These are phyloP conservation scores for Aspergillus neoniger DNA, from an alignment of 2,329 filamentous ascomycete species.

Conservation along the genomic window DNA sequence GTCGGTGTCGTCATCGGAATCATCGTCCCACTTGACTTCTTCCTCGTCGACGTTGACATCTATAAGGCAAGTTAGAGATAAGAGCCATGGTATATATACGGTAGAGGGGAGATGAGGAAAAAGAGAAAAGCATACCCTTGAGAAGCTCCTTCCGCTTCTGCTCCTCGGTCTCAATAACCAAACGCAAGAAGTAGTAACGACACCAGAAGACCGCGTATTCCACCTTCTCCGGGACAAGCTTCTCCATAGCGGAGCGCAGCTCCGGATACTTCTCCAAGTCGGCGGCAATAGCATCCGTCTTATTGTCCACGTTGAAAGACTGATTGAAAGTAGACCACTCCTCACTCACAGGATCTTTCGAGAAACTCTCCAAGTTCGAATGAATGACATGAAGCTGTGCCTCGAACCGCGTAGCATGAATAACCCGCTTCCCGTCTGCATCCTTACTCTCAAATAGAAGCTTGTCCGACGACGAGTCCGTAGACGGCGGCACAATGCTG, in stretches of 20 bases:
- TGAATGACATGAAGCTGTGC: slow-evolving; percentile 96
- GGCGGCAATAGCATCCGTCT: slow-evolving; percentile 77
- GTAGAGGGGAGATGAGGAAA: slow-evolving; percentile 13
- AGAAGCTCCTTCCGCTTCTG: slow-evolving; percentile 83
- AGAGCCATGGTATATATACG: background rate
- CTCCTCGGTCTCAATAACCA: slow-evolving; percentile 92
- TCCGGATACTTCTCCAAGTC: slow-evolving; percentile 87
- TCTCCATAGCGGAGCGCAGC: slow-evolving; percentile 87
- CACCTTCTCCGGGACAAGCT: slow-evolving; percentile 89
- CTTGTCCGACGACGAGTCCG: slow-evolving; percentile 55
- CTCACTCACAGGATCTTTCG: slow-evolving; percentile 72
- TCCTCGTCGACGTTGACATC: slow-evolving; percentile 63
- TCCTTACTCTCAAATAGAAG: slow-evolving; percentile 95
- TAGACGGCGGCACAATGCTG: slow-evolving; percentile 73
- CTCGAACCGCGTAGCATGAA: slow-evolving; percentile 91
- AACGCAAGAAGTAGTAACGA: slow-evolving; percentile 90
- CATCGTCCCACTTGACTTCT: slow-evolving; percentile 69
- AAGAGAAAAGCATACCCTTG: slow-evolving; percentile 65
- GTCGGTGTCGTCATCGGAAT: slow-evolving; percentile 61
- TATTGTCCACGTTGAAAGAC: slow-evolving; percentile 76
- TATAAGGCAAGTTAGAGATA: slow-evolving; percentile 17
- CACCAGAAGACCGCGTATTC: slow-evolving; percentile 89
- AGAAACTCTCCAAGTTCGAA: slow-evolving; percentile 77
- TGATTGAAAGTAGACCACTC: slow-evolving; percentile 75
- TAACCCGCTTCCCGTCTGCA: slow-evolving; percentile 82